Evolutionary conservation across 1,139 yeast species (phyloP).

Genomic region (Kluyveromyces marxianus): DNA sequence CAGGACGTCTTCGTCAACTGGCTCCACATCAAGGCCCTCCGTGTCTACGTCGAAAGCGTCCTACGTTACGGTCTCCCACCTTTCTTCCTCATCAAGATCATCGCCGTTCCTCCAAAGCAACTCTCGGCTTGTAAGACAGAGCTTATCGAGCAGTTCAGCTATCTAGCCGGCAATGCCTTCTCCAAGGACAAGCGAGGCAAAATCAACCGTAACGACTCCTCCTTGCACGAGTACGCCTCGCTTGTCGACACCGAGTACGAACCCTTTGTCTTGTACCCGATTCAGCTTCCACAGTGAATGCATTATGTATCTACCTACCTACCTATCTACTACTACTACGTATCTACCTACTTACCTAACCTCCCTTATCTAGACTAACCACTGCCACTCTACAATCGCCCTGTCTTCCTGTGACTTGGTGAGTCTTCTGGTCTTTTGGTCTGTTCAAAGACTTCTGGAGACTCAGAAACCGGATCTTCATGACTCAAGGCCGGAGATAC

Average conservation of each 20-base stretch:
- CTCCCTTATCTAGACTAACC: too few relatives aligned
- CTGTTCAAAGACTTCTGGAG: too few relatives aligned
- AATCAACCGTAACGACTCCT: constrained; percentile 47
- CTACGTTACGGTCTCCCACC: constrained; percentile 96
- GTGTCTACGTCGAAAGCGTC: constrained; percentile 60
- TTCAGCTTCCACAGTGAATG: constrained; percentile 17
- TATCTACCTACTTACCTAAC: neutral
- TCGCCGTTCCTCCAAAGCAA: constrained; percentile 35
- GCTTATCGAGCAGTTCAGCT: constrained; percentile 69
- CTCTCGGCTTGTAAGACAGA: constrained; percentile 57
- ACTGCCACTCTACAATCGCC: neutral
- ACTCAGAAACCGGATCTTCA: too few relatives aligned
- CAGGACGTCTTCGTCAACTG: constrained; percentile 77
- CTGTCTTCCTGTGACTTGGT: constrained; percentile 33
- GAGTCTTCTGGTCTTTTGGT: neutral
- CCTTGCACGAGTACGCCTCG: constrained; percentile 79
- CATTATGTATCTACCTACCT: neutral
- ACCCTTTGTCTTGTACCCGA: constrained; percentile 80
- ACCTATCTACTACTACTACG: neutral
- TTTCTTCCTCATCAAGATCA: constrained; percentile 56
- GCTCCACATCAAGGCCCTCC: constrained; percentile 74
- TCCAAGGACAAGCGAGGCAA: constrained; percentile 56
- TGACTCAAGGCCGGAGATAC: too few relatives aligned
- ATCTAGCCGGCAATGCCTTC: constrained; percentile 85
- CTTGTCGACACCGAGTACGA: constrained; percentile 91